phyloP scores from a whole-genome alignment of 257 asterid species.

The Solanum tacnaense region DNA sequence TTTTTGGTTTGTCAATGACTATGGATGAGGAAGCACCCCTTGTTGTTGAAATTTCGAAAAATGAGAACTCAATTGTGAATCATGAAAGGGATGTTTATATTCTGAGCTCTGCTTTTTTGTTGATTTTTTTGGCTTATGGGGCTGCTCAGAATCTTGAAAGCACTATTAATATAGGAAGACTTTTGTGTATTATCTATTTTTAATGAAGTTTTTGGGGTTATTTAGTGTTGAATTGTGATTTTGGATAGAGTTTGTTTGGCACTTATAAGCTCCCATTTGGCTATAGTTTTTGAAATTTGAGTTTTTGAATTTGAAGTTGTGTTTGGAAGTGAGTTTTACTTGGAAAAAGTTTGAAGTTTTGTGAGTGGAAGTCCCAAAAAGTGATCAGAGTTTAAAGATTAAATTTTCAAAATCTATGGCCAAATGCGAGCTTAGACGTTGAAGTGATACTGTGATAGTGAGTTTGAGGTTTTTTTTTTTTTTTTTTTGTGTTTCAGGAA shows the following conservation, averaged over 20 bases:
- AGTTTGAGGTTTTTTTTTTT: background rate
- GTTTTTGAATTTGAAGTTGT: background rate
- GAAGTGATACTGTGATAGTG: background rate
- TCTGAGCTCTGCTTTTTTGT: conserved; percentile 69
- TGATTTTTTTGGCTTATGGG: conserved; percentile 84
- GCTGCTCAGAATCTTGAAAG: conserved; percentile 97
- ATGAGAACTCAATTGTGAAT: conserved; percentile 20
- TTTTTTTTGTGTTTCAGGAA: conserved; percentile 32
- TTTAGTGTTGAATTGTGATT: background rate
- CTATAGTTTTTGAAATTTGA: background rate
- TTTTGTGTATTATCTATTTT: background rate
- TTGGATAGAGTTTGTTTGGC: background rate
- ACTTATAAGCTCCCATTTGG: background rate
- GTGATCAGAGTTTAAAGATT: background rate
- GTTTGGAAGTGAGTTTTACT: background rate
- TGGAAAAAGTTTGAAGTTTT: background rate
- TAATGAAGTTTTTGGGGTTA: background rate
- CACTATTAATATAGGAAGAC: conserved; percentile 69
- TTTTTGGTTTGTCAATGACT: conserved; percentile 38
- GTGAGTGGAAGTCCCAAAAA: background rate
- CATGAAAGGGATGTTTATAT: conserved; percentile 64
- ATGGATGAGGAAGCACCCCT: conserved; percentile 59
- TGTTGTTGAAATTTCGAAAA: conserved; percentile 4
- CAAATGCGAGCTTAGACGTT: background rate
- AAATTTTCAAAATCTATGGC: background rate